These are phyloP conservation scores for Filosporella fistucella DNA, from an alignment of 495 filamentous ascomycete species.

Conservation along the genomic window DNA sequence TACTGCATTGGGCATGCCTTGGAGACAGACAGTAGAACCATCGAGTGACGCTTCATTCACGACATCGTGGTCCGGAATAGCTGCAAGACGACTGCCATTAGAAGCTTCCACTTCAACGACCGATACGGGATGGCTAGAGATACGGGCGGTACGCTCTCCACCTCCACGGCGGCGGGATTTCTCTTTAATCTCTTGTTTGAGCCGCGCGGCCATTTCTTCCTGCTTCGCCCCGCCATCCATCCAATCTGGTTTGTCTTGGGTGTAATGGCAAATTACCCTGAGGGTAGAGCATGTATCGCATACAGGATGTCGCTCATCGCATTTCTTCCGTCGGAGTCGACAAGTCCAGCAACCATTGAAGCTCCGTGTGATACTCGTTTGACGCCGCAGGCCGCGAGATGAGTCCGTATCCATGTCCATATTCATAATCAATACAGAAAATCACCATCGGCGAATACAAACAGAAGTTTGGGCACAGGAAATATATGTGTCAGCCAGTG, in stretches of 20 bases:
- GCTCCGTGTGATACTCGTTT: conserved; percentile 27
- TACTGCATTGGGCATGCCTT: conserved; percentile 7
- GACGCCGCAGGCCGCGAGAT: conserved; percentile 8
- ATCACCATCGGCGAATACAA: too few species aligned
- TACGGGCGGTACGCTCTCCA: conserved; percentile 13
- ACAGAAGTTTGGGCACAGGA: too few species aligned
- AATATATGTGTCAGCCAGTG: too few species aligned
- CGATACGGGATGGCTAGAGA: background rate
- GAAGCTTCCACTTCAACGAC: background rate
- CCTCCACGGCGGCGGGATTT: conserved; percentile 33
- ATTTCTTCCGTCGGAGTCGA: conserved; percentile 50
- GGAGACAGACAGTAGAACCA: too few species aligned
- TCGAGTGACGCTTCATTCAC: background rate
- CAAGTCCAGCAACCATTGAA: conserved; percentile 54
- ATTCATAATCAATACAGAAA: too few species aligned
- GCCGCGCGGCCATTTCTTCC: conserved; percentile 40
- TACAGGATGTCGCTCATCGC: conserved; percentile 42
- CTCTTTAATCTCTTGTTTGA: conserved; percentile 48
- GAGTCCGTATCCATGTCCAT: conserved; percentile 1
- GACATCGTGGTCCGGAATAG: conserved; percentile 19
- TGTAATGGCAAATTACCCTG: conserved; percentile 43
- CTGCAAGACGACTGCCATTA: conserved; percentile 6
- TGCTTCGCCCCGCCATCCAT: conserved; percentile 48
- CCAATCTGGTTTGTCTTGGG: conserved; percentile 47
- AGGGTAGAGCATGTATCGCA: conserved; percentile 42